Evolutionary conservation across 2,329 filamentous ascomycete genomes (phyloP), one percentile per base, ranked within the genome.

Genomic region (Periglandula ipomoeae): DNA sequence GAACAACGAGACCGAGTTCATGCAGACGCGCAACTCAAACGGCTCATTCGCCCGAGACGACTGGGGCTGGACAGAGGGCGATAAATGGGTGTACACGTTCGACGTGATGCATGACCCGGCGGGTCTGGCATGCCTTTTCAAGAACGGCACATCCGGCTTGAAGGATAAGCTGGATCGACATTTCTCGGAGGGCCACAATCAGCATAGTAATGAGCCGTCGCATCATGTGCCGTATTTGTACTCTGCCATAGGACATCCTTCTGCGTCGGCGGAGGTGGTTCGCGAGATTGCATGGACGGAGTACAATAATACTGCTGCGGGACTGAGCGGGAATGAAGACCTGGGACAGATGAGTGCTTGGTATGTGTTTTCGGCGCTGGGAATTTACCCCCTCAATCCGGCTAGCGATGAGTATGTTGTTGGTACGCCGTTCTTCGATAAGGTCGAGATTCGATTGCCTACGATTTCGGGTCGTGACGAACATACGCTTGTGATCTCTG

Each of bases 11-110:
- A 71, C 69, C 1, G 57, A 67, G 19, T 73, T 73, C 53, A 74
- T 74, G 71, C 66, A 71, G 52, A 67, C 71, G 7, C 67, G 66
- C 20, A 74, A 75, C 52, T 61, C 56, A 11, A 74, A 74, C 52
- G 69, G 70, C 6, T 65, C 67, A 1, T 74, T 69, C 65, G 70
- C 70, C 0, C 61, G 67, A 34, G 58, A 59, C 2, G 63, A 64
- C 2, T 70, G 69, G 62, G 71, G 71, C 27, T 74, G 71, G 71
- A 71, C 71, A 0, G 71, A 74, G 56, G 71, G 71, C 13, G 70
- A 74, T 52, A 64, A 70, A 43, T 73, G 70, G 71, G 68, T 71
- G n/a, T 75, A 74, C 54, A 72, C 70, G 0, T 73, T 75, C 53
- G 67, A 71, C 42, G 71, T 74, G 9, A 65, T 71, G 60, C 72